Evolutionary conservation across 208 protist species (phyloP).

Genomic region (Trypanosoma cruzi): DNA sequence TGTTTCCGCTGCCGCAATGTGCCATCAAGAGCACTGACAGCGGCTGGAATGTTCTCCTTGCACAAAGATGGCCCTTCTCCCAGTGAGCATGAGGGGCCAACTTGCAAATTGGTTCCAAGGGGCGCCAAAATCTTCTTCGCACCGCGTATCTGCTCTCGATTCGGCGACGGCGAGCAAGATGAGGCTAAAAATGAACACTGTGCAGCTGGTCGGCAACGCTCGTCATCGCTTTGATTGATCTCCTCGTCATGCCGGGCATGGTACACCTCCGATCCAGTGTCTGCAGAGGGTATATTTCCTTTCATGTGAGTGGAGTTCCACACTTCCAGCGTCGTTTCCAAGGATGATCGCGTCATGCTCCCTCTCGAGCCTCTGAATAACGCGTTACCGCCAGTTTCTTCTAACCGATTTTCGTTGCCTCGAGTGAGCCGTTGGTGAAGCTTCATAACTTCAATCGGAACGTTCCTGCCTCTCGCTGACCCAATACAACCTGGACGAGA

Average conservation of each 20-base stretch:
- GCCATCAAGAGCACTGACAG: neutral
- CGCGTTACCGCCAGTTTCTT: neutral
- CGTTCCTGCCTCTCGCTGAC: neutral
- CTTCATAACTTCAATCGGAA: neutral
- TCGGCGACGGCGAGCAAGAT: constrained; percentile 1
- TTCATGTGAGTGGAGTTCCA: neutral
- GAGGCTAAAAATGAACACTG: neutral
- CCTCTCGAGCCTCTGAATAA: neutral
- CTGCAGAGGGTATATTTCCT: neutral
- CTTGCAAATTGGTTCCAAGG: neutral
- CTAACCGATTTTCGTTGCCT: neutral
- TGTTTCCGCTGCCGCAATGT: neutral
- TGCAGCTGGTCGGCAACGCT: neutral
- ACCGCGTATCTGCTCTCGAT: neutral
- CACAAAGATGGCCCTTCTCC: neutral
- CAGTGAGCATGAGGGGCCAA: neutral
- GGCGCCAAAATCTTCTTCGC: neutral
- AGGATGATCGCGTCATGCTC: neutral
- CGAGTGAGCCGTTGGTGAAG: neutral
- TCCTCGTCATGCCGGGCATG: neutral
- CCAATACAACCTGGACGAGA: neutral
- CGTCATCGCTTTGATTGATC: constrained; percentile 11
- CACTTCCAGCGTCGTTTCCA: neutral
- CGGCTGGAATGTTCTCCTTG: neutral
- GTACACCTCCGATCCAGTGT: neutral